These are phyloP conservation scores for Termitomyces bulborhizus DNA, from an alignment of 768 basidiomycete genomes.

Conservation along the genomic window DNA sequence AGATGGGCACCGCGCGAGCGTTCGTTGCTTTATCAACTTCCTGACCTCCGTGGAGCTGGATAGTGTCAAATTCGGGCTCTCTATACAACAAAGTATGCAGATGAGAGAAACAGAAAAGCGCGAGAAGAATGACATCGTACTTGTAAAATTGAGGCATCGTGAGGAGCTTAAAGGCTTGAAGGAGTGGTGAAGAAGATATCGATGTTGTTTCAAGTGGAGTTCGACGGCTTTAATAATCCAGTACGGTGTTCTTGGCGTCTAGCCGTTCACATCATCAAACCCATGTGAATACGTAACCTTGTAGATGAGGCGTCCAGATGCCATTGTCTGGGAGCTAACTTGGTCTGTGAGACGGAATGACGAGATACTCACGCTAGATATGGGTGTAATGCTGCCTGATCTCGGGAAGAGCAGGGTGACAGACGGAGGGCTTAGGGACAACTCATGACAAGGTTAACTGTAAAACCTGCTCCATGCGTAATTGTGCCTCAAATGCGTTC, in stretches of 20 bases:
- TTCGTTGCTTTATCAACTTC: constrained; percentile 56
- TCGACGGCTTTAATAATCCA: neutral
- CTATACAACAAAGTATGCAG: constrained; percentile 16
- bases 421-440: neutral
- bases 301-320: neutral
- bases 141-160: neutral
- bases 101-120: neutral
- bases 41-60: constrained; percentile 78
- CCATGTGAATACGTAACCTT: neutral
- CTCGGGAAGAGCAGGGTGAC: neutral
- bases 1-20: constrained; percentile 76
- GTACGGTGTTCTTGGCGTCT: neutral
- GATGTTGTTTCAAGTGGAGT: neutral
- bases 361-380: neutral
- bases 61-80: constrained; percentile 72
- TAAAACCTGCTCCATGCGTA: neutral
- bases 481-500: neutral
- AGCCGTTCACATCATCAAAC: neutral
- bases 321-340: neutral
- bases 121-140: neutral
- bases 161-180: no score
- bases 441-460: neutral
- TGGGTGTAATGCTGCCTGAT: no score
- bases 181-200: neutral
- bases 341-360: neutral